Conservation (phyloP, 495 filamentous ascomycete genomes). For the Mytilinidion resinicola region DNA sequence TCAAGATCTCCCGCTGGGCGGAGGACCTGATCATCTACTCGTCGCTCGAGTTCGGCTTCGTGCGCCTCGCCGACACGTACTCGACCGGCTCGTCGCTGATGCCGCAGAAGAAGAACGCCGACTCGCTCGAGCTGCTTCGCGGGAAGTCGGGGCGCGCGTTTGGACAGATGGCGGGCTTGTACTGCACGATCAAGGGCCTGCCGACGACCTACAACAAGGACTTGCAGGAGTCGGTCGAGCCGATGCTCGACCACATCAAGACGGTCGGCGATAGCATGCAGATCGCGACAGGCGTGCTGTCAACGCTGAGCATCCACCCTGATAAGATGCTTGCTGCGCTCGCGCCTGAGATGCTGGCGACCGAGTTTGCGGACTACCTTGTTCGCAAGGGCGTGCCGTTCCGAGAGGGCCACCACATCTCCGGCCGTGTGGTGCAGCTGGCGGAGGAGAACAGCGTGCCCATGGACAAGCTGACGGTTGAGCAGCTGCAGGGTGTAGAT, state of each 20-base stretch:
- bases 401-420: conserved; percentile 84
- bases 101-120: conserved; percentile 86
- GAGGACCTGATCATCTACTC: conserved; percentile 91
- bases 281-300: conserved; percentile 74
- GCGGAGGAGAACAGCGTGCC: conserved; percentile 62
- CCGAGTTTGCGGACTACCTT: conserved; percentile 82
- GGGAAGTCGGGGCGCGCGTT: conserved; percentile 83
- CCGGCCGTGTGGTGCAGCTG: conserved; percentile 69
- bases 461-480: conserved; percentile 70
- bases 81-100: conserved; percentile 78
- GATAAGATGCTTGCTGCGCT: conserved; percentile 75
- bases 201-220: conserved; percentile 95
- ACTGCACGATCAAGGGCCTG: conserved; percentile 80
- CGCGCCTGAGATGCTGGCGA: conserved; percentile 52
- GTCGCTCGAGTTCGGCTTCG: conserved; percentile 74
- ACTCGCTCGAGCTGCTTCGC: conserved; percentile 79
- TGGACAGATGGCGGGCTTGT: conserved; percentile 83
- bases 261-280: conserved; percentile 79
- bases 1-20: conserved; percentile 78
- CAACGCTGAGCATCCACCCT: conserved; percentile 58
- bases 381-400: conserved; percentile 82
- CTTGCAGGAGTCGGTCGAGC: conserved; percentile 84
- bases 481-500: conserved; percentile 69
- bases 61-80: conserved; percentile 78
- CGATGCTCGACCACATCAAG: conserved; percentile 81